Conservation (phyloP, 2,329 filamentous ascomycete species). For the Nothopassalora personata region DNA sequence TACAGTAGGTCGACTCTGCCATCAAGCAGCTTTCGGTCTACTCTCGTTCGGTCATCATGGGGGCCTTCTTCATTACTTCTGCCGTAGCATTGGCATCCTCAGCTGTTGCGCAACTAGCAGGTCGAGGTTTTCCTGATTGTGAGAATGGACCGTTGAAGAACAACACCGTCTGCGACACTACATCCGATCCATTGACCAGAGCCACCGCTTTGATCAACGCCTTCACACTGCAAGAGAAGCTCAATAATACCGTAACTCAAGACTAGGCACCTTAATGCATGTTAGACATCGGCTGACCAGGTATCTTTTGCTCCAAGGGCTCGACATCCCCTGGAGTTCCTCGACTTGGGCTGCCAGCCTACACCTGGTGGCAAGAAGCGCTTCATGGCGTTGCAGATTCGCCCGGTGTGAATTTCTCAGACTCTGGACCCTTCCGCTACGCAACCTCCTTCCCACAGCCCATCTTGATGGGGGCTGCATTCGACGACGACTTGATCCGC, state of each 20-base stretch:
- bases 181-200: slow-evolving; percentile 25
- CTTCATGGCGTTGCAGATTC: slow-evolving; percentile 56
- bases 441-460: slow-evolving; percentile 63
- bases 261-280: too few species aligned
- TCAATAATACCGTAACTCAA: slow-evolving; percentile 38
- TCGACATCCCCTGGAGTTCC: slow-evolving; percentile 48
- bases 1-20: neutral
- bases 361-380: slow-evolving; percentile 59
- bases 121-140: slow-evolving; percentile 45
- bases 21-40: neutral
- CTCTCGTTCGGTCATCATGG: neutral
- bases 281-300: too few species aligned
- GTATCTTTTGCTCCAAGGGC: slow-evolving; percentile 32
- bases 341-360: slow-evolving; percentile 53
- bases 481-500: slow-evolving; percentile 58
- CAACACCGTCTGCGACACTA: slow-evolving; percentile 48
- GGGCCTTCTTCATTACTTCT: slow-evolving; percentile 1
- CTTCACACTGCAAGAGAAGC: slow-evolving; percentile 49
- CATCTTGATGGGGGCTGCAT: slow-evolving; percentile 57
- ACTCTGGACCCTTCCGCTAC: slow-evolving; percentile 50
- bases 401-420: slow-evolving; percentile 53
- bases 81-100: slow-evolving; percentile 10
- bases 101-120: slow-evolving; percentile 13
- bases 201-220: slow-evolving; percentile 47
- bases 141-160: slow-evolving; percentile 46